Evolutionary conservation across 2,329 filamentous ascomycete species (phyloP), one percentile per base, ranked within the genome.

Genomic region (Epichloe coenophiala): DNA sequence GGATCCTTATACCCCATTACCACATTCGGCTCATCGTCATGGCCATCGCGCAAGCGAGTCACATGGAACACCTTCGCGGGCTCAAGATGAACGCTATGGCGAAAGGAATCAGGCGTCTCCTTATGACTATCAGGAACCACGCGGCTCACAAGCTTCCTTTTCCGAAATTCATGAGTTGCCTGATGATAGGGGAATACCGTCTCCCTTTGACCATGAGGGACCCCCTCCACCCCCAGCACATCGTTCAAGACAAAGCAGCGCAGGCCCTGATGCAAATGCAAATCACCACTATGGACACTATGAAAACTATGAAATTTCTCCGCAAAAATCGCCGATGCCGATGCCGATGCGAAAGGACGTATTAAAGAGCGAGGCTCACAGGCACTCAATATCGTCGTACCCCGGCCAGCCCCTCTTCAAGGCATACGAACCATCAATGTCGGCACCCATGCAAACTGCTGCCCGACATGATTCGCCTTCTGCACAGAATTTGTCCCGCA

Each of bases 331-430:
- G 1, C 67, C 68, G 1, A 75, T 77, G 66, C 68, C 68, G 2
- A 80, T 81, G 67, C 68, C 68, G 2, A 80, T 81, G 75, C 71
- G 77, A 50, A 76, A 79, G 42, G 77, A 80, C 50, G 77, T 81
- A 11, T 60, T 81, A 54, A 71, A 73, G 52, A 77, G 65, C 49
- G 77, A 80, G 58, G 77, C 78, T 3, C 77, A 80, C 58, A 69
- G 78, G 41, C 67, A 75, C 41, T 76, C 76, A 0, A 60, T 67
- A 15, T 63, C 70, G 3, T 65, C 72, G 1, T 80, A 80, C 49
- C 74, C 75, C 2, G 75, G 76, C 4, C 71, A 75, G 12, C 75
- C 76, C 33, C 69, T 68, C 0, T 80, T 80, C 57, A 71, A 71
- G 40, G 70, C 69, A 4, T 72, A 72, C 41, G 76, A 80, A 37